A percentile compares a stretch with the other conserved stretches of the same genome.
phyloP scores from a whole-genome alignment of 2,329 filamentous ascomycete genomes.

The Sarocladium oryzae region DNA sequence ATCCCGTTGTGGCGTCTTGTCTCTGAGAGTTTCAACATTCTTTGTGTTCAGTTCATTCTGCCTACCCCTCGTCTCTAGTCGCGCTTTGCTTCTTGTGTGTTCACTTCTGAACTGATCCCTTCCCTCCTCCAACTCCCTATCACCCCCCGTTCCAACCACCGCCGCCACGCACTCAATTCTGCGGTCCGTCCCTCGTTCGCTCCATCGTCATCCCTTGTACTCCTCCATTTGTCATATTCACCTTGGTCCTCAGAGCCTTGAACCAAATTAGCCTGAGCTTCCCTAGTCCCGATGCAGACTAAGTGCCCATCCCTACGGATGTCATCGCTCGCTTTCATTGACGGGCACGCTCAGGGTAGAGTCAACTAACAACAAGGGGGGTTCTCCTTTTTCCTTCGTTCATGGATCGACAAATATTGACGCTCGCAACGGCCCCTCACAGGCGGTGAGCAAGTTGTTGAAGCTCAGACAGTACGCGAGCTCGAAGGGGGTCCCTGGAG shows the following conservation, averaged over 20 bases:
- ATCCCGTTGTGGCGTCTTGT: not conserved
- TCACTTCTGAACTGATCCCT: not conserved
- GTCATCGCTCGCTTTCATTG: conserved; percentile 1
- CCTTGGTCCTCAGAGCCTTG: not conserved
- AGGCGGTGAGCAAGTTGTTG: no score
- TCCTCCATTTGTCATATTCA: not conserved
- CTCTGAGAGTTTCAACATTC: not conserved
- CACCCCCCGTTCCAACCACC: not conserved
- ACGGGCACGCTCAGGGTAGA: not conserved
- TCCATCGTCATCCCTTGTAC: not conserved
- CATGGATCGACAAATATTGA: not conserved
- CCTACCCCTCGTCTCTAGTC: not conserved
- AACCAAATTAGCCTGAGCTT: conserved; percentile 2
- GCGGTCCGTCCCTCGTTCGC: conserved; percentile 1
- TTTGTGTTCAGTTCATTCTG: not conserved
- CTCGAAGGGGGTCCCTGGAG: no score
- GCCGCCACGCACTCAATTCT: not conserved
- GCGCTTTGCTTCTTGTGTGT: not conserved
- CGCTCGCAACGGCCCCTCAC: no score
- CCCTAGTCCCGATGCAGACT: conserved; percentile 7
- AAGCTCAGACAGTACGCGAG: no score
- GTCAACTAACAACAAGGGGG: not conserved
- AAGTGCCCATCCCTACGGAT: conserved; percentile 4
- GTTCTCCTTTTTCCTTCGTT: not conserved
- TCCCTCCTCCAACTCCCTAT: not conserved